phyloP scores from a whole-genome alignment of 129 eudicot genomes.

The Tagetes patula region DNA sequence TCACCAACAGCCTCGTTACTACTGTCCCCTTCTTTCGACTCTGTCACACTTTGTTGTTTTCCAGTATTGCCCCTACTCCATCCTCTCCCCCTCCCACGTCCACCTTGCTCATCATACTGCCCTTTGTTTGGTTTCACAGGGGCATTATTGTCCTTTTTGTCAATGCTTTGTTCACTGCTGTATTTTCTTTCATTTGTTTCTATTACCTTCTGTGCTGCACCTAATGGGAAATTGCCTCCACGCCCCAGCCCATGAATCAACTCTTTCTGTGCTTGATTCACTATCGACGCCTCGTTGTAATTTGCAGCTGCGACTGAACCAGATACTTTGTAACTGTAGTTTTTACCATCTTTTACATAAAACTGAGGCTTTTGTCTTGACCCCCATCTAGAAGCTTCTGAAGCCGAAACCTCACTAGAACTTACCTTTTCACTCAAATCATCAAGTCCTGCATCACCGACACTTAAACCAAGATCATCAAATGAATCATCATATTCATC shows the following conservation, averaged over 20 bases:
- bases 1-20: conserved; percentile 15
- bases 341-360: conserved; percentile 91
- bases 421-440: conserved; percentile 48
- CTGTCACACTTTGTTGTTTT: conserved; percentile 6
- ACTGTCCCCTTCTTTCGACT: conserved; percentile 30
- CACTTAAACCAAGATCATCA: conserved; percentile 72
- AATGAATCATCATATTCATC: conserved; percentile 98
- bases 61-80: conserved; percentile 31
- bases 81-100: conserved; percentile 37
- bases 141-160: conserved; percentile 44
- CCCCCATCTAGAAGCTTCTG: conserved; percentile 63
- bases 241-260: conserved; percentile 80
- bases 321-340: conserved; percentile 86
- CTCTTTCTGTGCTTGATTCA: conserved; percentile 65
- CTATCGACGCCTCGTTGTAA: conserved; percentile 66
- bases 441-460: conserved; percentile 68
- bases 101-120: conserved; percentile 27
- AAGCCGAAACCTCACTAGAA: conserved; percentile 30
- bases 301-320: conserved; percentile 88
- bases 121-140: conserved; percentile 40
- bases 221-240: conserved; percentile 84
- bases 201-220: conserved; percentile 52
- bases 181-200: conserved; percentile 41
- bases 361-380: conserved; percentile 82
- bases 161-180: conserved; percentile 29